Evolutionary conservation across 148 eudicot species (phyloP), one percentile per base, ranked within the genome.

Genomic region (Amaranthus palmeri): DNA sequence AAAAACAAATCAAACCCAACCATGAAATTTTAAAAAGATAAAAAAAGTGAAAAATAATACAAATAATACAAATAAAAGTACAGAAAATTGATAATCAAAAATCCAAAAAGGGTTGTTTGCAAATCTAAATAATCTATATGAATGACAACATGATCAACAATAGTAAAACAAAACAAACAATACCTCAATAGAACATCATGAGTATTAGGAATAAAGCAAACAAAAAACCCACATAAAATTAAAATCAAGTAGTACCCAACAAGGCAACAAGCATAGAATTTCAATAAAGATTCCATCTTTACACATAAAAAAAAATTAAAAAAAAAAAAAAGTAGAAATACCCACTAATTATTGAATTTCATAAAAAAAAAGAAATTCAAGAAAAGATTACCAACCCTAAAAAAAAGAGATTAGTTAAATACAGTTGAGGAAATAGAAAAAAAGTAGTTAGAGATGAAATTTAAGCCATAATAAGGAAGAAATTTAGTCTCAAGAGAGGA

Each of bases 401-500:
- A 15, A 42, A 10, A 8, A 69, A 12, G 7, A 17, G 17, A 7
- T 14, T 12, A 41, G 52, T 14, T 7, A 62, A 62, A 42, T 5
- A 69, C n/a, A 6, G n/a, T 10, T 8, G 14, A 47, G 4, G 5
- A 18, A 3, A 63, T 70, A 55, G 64, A 47, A 70, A 9, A 57
- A 43, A 57, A 14, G 3, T 44, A 5, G 68, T 54, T 11, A 54
- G n/a, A 52, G 75, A 62, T 25, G 68, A 56, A 72, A 43, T 54
- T 41, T 49, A 48, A 74, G 11, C 71, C 71, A 74, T 65, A 36
- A 8, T 69, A 3, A 11, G 65, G 70, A 73, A 64, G 71, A 65
- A 74, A 74, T 65, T 65, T 65, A 43, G 71, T 65, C 65, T 47
- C 65, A 66, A 57, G 65, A 57, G 9, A 74, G 71, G 71, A 57